Evolutionary conservation across 2,329 filamentous ascomycete genomes (phyloP), one percentile per base, ranked within the genome.

Genomic region (Fusarium sp.): DNA sequence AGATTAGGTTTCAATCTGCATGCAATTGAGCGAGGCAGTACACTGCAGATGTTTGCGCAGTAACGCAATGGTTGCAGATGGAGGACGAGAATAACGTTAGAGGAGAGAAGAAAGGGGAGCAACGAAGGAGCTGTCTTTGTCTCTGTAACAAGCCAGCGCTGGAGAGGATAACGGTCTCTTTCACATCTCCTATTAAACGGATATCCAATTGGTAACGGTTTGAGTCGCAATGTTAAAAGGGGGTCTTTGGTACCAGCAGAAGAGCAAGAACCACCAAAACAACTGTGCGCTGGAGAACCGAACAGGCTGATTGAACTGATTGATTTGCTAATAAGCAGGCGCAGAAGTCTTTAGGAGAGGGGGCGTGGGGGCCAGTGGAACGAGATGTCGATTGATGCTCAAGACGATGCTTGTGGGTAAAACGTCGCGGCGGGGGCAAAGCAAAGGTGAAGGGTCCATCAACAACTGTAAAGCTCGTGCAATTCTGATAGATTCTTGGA

Each of bases 341-440:
- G 44, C 53, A 44, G 57, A 49, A 35, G 46, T 35, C 41, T 35
- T 25, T 41, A 34, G 28, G 28, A 58, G 57, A 67, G 53, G 53
- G 59, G 57, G 45, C 32, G 65, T 62, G 68, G 63, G 67, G 66
- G 55, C 42, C 25, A 55, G 67, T 70, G 67, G 68, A 66, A 70
- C 68, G 68, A 70, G 68, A 67, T 70, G 62, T 70, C 61, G 58
- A 69, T 69, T 69, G 65, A 70, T 67, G 57, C 54, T 70, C 55
- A 51, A 66, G 63, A 54, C 58, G 50, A 56, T 46, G 51, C 36
- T 38, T 26, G 35, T 58, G 41, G 61, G 24, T 50, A 48, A 56
- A 54, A 51, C 26, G 49, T 56, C 43, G 49, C 38, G 48, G 49
- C 28, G 59, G 46, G 54, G 42, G 42, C 41, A 53, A 38, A 41